phyloP scores from a whole-genome alignment of 495 filamentous ascomycete genomes.

The Neurospora tetraspora region DNA sequence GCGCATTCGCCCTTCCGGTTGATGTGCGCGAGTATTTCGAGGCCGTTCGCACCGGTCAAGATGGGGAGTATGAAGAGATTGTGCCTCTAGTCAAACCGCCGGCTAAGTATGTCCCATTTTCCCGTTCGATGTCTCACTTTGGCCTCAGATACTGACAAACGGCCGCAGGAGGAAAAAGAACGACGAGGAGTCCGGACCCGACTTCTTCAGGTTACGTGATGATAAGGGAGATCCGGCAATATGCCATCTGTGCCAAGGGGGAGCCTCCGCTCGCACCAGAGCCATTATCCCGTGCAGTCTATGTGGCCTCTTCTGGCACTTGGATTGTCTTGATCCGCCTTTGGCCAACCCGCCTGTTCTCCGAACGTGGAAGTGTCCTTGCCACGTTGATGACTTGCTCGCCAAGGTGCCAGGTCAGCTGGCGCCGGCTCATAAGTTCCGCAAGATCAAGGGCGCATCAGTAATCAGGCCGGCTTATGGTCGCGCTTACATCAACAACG shows the following conservation, averaged over 20 bases:
- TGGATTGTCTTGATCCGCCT: constrained; percentile 85
- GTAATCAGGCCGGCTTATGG: constrained; percentile 36
- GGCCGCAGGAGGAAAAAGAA: constrained; percentile 42
- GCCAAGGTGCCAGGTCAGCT: constrained; percentile 27
- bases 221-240: constrained; percentile 57
- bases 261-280: constrained; percentile 39
- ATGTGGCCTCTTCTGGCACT: constrained; percentile 73
- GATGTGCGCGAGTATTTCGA: constrained; percentile 63
- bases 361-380: constrained; percentile 79
- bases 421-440: constrained; percentile 39
- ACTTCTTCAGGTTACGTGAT: constrained; percentile 56
- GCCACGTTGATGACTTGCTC: constrained; percentile 59
- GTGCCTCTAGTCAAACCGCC: constrained; percentile 22
- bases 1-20: constrained; percentile 61
- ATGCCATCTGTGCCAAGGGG: constrained; percentile 57
- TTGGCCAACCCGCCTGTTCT: constrained; percentile 62
- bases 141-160: constrained; percentile 17
- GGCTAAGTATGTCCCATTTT: constrained; percentile 18
- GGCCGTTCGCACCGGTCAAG: constrained; percentile 58
- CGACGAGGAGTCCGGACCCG: constrained; percentile 49
- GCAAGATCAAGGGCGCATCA: constrained; percentile 41
- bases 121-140: constrained; percentile 2
- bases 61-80: constrained; percentile 70
- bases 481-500: constrained; percentile 62
- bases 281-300: constrained; percentile 74